Base-by-base conservation (phyloP, 2,329 filamentous ascomycete genomes). In the Penicillium sp. region DNA sequence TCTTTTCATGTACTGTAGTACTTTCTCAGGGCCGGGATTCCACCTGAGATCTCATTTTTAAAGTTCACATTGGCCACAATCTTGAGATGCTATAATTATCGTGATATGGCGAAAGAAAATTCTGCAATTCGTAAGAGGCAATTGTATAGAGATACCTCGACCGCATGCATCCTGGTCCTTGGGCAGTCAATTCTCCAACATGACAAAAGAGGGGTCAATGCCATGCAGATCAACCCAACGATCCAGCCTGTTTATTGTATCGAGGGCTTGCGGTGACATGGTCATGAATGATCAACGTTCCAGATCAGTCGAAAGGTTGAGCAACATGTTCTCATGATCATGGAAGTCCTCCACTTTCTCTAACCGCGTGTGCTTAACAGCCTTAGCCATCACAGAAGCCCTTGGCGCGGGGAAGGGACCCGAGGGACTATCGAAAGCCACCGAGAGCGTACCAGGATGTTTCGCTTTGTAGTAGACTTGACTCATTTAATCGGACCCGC, bases 131-230 rank as follows among this genome's bases (percentile, higher is more conserved):
- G 28, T 31, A n/a, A 45, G 11, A 37, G 36, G 50, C 1, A 42
- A 36, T 47, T 43, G 24, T 18, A 43, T 50, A 44, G 23, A 43
- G 42, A 45, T 11, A 33, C 45, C 44, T 18, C 28, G 34, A 43
- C 18, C 47, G 54, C 51, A 52, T 52, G 48, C 54, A 51, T 57
- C 48, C 7, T 29, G 37, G 46, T 45, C 16, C 11, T 45, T 45
- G 42, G 42, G 34, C 39, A 23, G 47, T 54, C 21, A 39, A 13
- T 29, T 34, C 47, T 31, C 33, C 23, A 23, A 19, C 28, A 34
- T 21, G 18, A 24, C 5, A 28, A 47, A 42, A 26, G 33, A 43
- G 28, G 42, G 28, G 28, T 31, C 42, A 31, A 45, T 45, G n/a
- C 26, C 28, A 31, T 45, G 42, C 42, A 45, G 42, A 45, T 45